phyloP scores from a whole-genome alignment of 352 stramenopile species.

The Phytophthora niederhauseri region DNA sequence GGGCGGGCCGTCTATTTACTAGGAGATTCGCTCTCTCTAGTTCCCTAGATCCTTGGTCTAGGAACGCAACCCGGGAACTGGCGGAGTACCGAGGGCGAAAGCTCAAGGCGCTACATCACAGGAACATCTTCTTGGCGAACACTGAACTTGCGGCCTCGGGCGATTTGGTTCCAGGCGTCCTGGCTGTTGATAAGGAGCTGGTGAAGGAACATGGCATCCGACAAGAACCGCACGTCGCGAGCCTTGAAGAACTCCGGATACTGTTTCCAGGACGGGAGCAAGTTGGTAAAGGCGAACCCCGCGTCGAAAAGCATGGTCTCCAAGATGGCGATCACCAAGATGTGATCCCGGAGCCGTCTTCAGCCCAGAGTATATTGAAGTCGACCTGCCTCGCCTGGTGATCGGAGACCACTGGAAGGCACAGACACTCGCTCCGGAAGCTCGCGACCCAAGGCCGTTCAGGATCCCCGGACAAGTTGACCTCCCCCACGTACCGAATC shows the following conservation, averaged over 20 bases:
- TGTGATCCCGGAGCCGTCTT: neutral
- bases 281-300: slow-evolving; percentile 2
- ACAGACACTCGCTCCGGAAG: neutral
- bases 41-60: too few species aligned
- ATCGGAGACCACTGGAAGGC: neutral
- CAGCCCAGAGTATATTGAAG: neutral
- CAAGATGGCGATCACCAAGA: neutral
- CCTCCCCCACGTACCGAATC: neutral
- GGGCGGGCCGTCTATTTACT: neutral
- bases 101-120: neutral
- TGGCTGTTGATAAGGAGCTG: neutral
- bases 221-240: neutral
- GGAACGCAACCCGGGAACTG: too few species aligned
- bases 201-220: neutral
- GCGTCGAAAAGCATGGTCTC: slow-evolving; percentile 1
- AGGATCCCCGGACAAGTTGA: neutral
- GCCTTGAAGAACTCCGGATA: neutral
- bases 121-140: slow-evolving; percentile 1
- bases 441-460: neutral
- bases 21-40: neutral
- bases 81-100: too few species aligned
- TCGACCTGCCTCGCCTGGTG: neutral
- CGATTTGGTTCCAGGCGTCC: slow-evolving; percentile 3
- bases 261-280: neutral
- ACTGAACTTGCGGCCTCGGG: neutral